Percentiles rank a stretch among this genome's conserved stretches.
Conservation (phyloP, 768 basidiomycete species). For the Mycena venus region DNA sequence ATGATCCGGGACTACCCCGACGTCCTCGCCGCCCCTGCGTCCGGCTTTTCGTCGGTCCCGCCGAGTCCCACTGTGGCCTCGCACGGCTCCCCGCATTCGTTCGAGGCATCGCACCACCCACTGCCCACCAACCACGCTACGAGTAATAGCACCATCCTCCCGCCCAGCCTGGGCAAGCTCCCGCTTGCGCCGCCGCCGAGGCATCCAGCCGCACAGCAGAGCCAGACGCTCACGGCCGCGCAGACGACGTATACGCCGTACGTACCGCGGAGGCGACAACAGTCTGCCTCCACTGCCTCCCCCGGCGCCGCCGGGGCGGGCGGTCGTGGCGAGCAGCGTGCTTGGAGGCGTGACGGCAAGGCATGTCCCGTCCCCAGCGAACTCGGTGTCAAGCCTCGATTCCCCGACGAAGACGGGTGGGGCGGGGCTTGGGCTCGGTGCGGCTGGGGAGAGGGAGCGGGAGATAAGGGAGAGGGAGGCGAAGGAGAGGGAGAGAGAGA, state of each 20-base stretch:
- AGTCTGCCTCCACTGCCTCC: constrained; percentile 49
- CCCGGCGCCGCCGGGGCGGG: constrained; percentile 65
- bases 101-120: not conserved
- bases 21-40: constrained; percentile 57
- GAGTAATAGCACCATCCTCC: constrained; percentile 39
- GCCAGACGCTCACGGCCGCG: constrained; percentile 54
- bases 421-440: not conserved
- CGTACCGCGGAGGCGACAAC: constrained; percentile 75
- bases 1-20: constrained; percentile 99
- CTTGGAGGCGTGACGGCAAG: constrained; percentile 67
- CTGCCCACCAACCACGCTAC: constrained; percentile 31
- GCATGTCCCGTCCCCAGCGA: constrained; percentile 45
- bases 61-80: constrained; percentile 50
- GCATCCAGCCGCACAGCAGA: constrained; percentile 53
- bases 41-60: constrained; percentile 45
- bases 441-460: not conserved
- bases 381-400: constrained; percentile 13
- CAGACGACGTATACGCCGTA: constrained; percentile 90
- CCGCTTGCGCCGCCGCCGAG: constrained; percentile 48
- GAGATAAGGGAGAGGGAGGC: not conserved
- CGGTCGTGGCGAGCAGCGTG: constrained; percentile 77
- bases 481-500: constrained; percentile 40
- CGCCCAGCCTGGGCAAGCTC: constrained; percentile 36
- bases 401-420: constrained; percentile 23
- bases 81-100: too few relatives aligned